Conservation (phyloP, 2,329 filamentous ascomycete species). For the Fusarium sp. region DNA sequence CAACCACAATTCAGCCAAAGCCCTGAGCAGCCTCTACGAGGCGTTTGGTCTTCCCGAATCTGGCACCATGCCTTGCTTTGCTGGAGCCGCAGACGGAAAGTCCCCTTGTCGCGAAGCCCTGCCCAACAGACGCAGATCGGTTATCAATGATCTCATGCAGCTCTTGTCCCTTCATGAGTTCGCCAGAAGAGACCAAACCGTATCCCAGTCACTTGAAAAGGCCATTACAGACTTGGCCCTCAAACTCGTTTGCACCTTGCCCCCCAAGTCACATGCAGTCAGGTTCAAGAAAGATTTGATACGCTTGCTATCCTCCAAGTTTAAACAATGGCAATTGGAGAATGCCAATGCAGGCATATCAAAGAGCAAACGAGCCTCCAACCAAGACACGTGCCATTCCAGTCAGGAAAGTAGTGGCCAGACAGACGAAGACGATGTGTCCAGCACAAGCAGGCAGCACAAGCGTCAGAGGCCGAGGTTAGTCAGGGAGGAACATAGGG, state of each 20-base stretch:
- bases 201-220: neutral
- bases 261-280: no score
- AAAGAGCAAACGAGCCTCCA: neutral
- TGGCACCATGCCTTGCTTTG: neutral
- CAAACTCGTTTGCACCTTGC: neutral
- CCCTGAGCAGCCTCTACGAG: slow-evolving; percentile 8
- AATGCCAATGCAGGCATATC: neutral
- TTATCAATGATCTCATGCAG: neutral
- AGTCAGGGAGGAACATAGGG: neutral
- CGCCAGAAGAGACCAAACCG: neutral
- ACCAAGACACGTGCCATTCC: neutral
- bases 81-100: neutral
- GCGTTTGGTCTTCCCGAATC: neutral
- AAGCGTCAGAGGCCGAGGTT: slow-evolving; percentile 3
- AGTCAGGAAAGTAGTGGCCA: neutral
- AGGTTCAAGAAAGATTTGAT: neutral
- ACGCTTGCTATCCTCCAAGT: neutral
- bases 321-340: neutral
- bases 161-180: neutral
- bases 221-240: neutral
- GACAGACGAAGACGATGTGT: neutral
- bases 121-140: neutral
- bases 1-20: neutral
- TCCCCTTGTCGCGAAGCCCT: neutral
- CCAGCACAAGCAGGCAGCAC: neutral